Percentiles rank a stretch among this genome's conserved stretches.
Evolutionary conservation across 2,329 filamentous ascomycete species (phyloP).

Genomic region (Tolypocladium paradoxum): DNA sequence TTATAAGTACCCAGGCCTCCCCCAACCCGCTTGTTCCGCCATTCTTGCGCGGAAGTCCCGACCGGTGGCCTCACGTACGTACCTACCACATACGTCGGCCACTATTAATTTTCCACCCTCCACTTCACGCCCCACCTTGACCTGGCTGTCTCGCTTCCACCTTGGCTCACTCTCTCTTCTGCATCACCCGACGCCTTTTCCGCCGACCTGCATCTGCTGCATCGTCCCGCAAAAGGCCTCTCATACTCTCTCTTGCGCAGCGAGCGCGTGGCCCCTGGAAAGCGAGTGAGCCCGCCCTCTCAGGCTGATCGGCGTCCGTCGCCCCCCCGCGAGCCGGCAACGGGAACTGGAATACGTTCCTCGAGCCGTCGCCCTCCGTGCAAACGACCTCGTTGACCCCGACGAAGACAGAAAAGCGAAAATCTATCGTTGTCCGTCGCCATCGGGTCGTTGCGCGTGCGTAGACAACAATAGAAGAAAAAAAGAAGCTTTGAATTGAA

Average conservation of each 20-base stretch:
- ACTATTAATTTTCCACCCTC: slow-evolving; percentile 21
- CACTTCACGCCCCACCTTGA: slow-evolving; percentile 22
- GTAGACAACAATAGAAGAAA: slow-evolving; percentile 25
- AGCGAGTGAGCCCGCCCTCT: slow-evolving; percentile 7
- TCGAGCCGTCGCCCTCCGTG: slow-evolving; percentile 21
- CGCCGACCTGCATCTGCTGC: slow-evolving; percentile 6
- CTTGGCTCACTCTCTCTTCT: slow-evolving; percentile 10
- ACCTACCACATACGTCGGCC: slow-evolving; percentile 36
- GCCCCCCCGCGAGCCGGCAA: slow-evolving; percentile 15
- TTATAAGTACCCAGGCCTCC: slow-evolving; percentile 46
- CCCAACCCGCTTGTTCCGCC: slow-evolving; percentile 39
- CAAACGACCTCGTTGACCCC: slow-evolving; percentile 24
- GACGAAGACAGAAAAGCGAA: slow-evolving; percentile 24
- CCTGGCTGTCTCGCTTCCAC: slow-evolving; percentile 10
- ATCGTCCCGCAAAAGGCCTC: slow-evolving; percentile 6
- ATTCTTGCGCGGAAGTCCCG: slow-evolving; percentile 44
- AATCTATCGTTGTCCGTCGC: slow-evolving; percentile 20
- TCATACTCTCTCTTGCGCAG: slow-evolving; percentile 1
- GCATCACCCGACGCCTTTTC: slow-evolving; percentile 10
- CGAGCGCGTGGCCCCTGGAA: slow-evolving; percentile 5
- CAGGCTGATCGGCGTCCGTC: slow-evolving; percentile 14
- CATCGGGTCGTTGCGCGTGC: slow-evolving; percentile 22
- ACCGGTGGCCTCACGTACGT: slow-evolving; percentile 44
- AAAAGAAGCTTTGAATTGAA: slow-evolving; percentile 11
- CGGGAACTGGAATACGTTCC: slow-evolving; percentile 34